These are phyloP conservation scores for Pichia sp. DNA, from an alignment of 1,139 yeast genomes.

Conservation along the genomic window DNA sequence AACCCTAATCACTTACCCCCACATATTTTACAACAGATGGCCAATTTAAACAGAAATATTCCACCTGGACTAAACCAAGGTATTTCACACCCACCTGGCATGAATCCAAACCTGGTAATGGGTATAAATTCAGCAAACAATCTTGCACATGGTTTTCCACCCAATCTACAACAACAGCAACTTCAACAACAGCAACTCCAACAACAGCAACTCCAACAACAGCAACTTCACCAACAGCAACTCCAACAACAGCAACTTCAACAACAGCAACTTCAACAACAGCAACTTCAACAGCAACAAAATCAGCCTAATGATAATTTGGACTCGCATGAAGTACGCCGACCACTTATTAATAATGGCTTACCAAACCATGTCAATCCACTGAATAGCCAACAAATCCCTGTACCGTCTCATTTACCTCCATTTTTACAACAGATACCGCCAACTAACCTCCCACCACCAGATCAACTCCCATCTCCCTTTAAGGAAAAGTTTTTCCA, in stretches of 20 bases:
- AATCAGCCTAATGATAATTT: background rate
- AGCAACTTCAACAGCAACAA: background rate
- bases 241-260: background rate
- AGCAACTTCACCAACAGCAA: background rate
- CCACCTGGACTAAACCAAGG: too few species aligned
- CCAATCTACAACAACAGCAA: background rate
- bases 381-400: background rate
- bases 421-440: background rate
- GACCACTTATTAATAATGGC: too few species aligned
- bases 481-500: slow-evolving; percentile 12
- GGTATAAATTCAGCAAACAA: too few species aligned
- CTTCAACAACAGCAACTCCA: slow-evolving; percentile 1
- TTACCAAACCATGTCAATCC: background rate
- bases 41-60: background rate
- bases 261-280: background rate
- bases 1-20: slow-evolving; percentile 3
- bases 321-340: background rate
- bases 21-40: slow-evolving; percentile 5
- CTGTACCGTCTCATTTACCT: background rate
- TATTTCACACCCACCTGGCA: background rate
- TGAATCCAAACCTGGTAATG: too few species aligned
- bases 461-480: slow-evolving; percentile 16
- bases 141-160: background rate
- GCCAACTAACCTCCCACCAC: slow-evolving; percentile 14
- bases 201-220: background rate